Base-by-base conservation (phyloP, 148 eudicot species). In the Silene latifolia region DNA sequence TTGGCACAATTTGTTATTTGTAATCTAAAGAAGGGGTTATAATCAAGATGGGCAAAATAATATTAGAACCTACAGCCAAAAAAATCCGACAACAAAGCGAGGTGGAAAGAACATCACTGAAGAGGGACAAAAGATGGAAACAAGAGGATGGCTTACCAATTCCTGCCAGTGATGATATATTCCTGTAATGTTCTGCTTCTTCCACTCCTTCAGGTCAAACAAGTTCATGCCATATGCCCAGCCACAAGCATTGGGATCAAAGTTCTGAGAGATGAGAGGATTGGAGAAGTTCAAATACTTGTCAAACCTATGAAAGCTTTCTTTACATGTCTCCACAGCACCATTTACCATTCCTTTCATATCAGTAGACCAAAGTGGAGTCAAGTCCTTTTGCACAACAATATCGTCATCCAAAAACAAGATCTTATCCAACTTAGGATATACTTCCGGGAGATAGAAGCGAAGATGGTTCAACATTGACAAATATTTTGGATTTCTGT, bases 201-300 rank as follows among this genome's bases (percentile, higher is more conserved):
- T 89, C 99, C 99, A 96, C 79, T 90, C 86, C 77, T 83, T 90
- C 82, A 96, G 75, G 81, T 96, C 99, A 83, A 96, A 96, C 80
- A 96, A 84, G 80, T 96, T 96, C 99, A 96, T 96, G 72, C 99
- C 99, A 84, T 82, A 96, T 47, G 99, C 99, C 99, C 99, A 96
- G 67, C 99, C 99, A 81, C 99, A 96, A 76, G 99, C 89, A 85
- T 83, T 86, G 61, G 99, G 93, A 76, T 90, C 89, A 77, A 96
- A 96, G 73, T 92, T 96, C 2, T 89, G 83, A 72, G 91, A 88
- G 74, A 96, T 90, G 83, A 80, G 84, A 53, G 98, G 99, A 77
- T 96, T 96, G 15, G 98, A 90, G 78, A 95, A 95, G 80, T 95
- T 95, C 56, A 95, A 86, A 81, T 95, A 95, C 88, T 92, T 92